Evolutionary conservation across 306 rosid species (phyloP).

Genomic region (Cicer arietinum): DNA sequence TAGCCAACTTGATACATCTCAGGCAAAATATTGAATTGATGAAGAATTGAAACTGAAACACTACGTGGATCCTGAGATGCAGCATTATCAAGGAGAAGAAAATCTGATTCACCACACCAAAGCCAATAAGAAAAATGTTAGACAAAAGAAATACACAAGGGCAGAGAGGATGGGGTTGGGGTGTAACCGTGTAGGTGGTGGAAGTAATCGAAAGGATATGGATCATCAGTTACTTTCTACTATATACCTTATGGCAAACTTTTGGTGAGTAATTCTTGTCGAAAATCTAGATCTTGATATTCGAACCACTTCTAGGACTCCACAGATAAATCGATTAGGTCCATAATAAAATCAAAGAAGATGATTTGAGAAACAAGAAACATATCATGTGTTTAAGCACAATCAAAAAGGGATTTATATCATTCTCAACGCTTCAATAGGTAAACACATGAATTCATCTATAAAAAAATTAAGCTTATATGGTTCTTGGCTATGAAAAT

Average conservation of each 20-base stretch:
- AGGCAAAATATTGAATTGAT: slow-evolving; percentile 88
- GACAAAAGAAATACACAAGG: slow-evolving; percentile 14
- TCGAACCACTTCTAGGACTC: slow-evolving; percentile 94
- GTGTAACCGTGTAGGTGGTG: background rate
- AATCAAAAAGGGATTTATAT: too few relatives aligned
- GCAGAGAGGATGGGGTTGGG: background rate
- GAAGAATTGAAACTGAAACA: slow-evolving; percentile 94
- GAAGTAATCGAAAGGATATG: background rate
- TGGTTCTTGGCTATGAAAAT: too few relatives aligned
- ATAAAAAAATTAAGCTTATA: too few relatives aligned
- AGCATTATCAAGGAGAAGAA: slow-evolving; percentile 82
- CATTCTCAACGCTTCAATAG: too few relatives aligned
- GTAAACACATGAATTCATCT: too few relatives aligned
- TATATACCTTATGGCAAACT: slow-evolving; percentile 83
- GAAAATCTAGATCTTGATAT: slow-evolving; percentile 97
- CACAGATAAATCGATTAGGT: slow-evolving; percentile 49
- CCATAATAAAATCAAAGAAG: too few relatives aligned
- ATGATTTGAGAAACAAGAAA: too few relatives aligned
- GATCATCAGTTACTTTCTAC: slow-evolving; percentile 30
- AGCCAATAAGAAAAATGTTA: slow-evolving; percentile 40
- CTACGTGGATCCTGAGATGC: slow-evolving; percentile 89
- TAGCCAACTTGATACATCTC: slow-evolving; percentile 99
- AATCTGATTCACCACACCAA: slow-evolving; percentile 57
- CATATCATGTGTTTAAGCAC: too few relatives aligned
- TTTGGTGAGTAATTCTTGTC: slow-evolving; percentile 87